These are phyloP conservation scores for California macrophylla DNA, from an alignment of 441 rosid genomes.

Conservation along the genomic window DNA sequence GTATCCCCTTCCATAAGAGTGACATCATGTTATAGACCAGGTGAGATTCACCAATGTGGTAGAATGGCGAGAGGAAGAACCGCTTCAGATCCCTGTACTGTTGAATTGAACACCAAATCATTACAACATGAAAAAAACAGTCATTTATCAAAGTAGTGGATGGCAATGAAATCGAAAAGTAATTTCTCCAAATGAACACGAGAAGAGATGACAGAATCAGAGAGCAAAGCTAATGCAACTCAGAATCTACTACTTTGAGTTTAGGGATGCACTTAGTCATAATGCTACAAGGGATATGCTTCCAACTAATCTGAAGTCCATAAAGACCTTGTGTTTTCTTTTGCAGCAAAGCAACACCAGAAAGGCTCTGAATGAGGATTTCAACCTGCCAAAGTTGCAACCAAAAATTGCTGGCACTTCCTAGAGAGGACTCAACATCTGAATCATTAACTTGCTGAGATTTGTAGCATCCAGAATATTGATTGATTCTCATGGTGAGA, in stretches of 20 bases:
- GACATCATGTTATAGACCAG: slow-evolving; percentile 81
- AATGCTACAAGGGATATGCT: too few relatives aligned
- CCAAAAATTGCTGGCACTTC: too few relatives aligned
- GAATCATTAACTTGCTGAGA: neutral
- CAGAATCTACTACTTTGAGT: neutral
- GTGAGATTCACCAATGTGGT: slow-evolving; percentile 73
- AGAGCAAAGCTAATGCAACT: neutral
- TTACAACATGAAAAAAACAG: neutral
- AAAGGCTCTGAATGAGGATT: too few relatives aligned
- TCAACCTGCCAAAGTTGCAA: too few relatives aligned
- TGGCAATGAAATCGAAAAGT: neutral
- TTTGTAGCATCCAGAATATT: neutral
- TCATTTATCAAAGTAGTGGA: neutral
- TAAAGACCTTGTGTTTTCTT: too few relatives aligned
- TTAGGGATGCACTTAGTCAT: neutral
- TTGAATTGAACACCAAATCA: slow-evolving; percentile 7
- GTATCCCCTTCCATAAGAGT: slow-evolving; percentile 82
- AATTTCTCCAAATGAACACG: neutral
- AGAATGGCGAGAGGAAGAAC: slow-evolving; percentile 68
- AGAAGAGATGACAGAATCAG: neutral
- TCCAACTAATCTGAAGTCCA: too few relatives aligned
- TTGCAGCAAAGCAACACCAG: too few relatives aligned
- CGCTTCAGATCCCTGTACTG: slow-evolving; percentile 72
- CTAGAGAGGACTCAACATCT: neutral
- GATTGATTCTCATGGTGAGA: neutral